These are phyloP conservation scores for Elongisporangium prolatum DNA, from an alignment of 352 stramenopile genomes.

Conservation along the genomic window DNA sequence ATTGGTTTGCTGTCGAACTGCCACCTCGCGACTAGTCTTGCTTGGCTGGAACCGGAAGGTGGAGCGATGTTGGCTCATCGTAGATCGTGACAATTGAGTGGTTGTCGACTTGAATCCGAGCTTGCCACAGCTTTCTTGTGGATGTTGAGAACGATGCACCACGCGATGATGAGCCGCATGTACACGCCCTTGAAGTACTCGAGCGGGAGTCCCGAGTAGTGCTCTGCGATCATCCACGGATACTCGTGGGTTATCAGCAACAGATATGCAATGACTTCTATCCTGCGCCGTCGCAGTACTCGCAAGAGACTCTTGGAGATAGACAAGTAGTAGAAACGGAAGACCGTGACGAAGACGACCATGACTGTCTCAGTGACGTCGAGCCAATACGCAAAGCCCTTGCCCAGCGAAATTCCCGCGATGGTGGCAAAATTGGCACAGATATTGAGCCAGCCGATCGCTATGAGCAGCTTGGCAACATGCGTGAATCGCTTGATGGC, in stretches of 20 bases:
- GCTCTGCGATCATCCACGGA: constrained; percentile 23
- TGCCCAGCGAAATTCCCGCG: not conserved
- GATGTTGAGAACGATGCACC: constrained; percentile 14
- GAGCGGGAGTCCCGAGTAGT: constrained; percentile 7
- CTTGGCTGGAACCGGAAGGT: not conserved
- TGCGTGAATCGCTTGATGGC: constrained; percentile 9
- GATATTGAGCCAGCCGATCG: constrained; percentile 8
- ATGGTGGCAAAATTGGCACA: constrained; percentile 8
- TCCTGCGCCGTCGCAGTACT: constrained; percentile 6
- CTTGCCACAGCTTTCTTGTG: constrained; percentile 2
- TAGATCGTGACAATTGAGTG: not conserved
- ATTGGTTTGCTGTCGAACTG: not conserved
- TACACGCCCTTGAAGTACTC: constrained; percentile 11
- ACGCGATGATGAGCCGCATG: constrained; percentile 12
- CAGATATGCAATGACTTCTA: constrained; percentile 22
- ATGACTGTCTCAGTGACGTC: constrained; percentile 23
- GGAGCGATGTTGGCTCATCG: not conserved
- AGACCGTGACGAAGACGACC: constrained; percentile 31
- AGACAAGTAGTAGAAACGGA: constrained; percentile 35
- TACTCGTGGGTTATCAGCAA: constrained; percentile 32
- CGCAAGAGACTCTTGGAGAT: constrained; percentile 12
- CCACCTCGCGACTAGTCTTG: not conserved
- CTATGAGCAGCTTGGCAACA: constrained; percentile 10
- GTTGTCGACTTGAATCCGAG: not conserved
- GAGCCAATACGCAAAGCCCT: constrained; percentile 7